Conservation (phyloP, 192 early-diverging fungal genomes). For the Cladochytrium replicatum region DNA sequence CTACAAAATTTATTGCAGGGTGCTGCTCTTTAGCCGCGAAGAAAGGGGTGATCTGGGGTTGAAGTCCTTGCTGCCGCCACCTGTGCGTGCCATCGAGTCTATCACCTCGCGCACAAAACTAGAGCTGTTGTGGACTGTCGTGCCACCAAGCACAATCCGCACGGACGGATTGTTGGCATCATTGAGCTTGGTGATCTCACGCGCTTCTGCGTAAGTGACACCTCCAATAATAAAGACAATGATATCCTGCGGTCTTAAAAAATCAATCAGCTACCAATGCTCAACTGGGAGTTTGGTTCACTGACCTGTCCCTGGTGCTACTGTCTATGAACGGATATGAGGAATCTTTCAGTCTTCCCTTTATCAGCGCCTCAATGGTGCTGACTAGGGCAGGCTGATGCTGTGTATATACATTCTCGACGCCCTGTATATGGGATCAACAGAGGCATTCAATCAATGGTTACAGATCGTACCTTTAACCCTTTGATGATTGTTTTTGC, state of each 20-base stretch:
- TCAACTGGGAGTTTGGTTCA: not conserved
- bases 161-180: constrained; percentile 55
- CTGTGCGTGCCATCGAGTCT: constrained; percentile 28
- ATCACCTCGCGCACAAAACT: constrained; percentile 32
- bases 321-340: constrained; percentile 73
- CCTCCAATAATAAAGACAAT: constrained; percentile 96
- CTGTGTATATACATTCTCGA: constrained; percentile 98
- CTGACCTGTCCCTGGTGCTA: constrained; percentile 40
- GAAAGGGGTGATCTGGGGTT: too few relatives aligned
- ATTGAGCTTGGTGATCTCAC: constrained; percentile 79
- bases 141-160: constrained; percentile 84
- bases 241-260: constrained; percentile 76
- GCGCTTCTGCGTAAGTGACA: constrained; percentile 86
- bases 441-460: not conserved
- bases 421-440: constrained; percentile 46
- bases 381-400: constrained; percentile 79
- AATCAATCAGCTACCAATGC: not conserved
- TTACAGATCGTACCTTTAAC: constrained; percentile 56
- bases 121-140: constrained; percentile 79
- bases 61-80: too few relatives aligned
- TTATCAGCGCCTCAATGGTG: constrained; percentile 66
- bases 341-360: constrained; percentile 67
- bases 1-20: too few relatives aligned
- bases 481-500: constrained; percentile 89
- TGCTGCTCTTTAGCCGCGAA: too few relatives aligned